phyloP scores from a whole-genome alignment of 2,329 filamentous ascomycete species.

The Aspergillus oerlinghausenensis region DNA sequence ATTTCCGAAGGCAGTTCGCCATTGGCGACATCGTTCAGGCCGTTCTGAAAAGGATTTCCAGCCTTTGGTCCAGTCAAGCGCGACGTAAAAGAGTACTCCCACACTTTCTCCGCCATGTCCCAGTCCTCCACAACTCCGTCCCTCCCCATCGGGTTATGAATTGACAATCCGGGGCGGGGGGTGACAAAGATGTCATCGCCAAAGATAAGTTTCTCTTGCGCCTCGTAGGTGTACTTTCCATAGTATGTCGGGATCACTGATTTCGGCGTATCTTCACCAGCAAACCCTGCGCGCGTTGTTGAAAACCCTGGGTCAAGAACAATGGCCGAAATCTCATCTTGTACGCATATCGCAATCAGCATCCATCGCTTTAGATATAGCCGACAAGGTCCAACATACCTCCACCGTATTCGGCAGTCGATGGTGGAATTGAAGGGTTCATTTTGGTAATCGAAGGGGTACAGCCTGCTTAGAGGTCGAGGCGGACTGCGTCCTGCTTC shows the following conservation, averaged over 20 bases:
- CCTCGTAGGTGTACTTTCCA: constrained; percentile 54
- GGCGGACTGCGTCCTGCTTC: neutral
- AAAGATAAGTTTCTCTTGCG: constrained; percentile 61
- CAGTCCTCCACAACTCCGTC: constrained; percentile 94
- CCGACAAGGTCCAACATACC: constrained; percentile 32
- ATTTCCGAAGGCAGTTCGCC: constrained; percentile 56
- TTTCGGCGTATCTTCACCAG: constrained; percentile 95
- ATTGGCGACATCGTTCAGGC: constrained; percentile 65
- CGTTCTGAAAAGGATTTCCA: constrained; percentile 68
- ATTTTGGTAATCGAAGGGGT: constrained; percentile 21
- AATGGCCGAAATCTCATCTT: constrained; percentile 95
- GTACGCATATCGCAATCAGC: constrained; percentile 10
- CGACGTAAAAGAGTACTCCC: constrained; percentile 89
- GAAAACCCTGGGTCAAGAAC: constrained; percentile 94
- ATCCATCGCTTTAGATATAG: constrained; percentile 6
- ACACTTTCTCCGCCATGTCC: constrained; percentile 83
- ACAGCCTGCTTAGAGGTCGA: neutral
- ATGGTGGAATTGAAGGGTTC: constrained; percentile 43
- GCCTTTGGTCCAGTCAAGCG: constrained; percentile 74
- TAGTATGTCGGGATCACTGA: constrained; percentile 89
- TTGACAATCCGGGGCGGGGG: constrained; percentile 69
- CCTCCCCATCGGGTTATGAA: constrained; percentile 85
- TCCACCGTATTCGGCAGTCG: constrained; percentile 46
- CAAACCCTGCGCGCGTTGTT: constrained; percentile 88
- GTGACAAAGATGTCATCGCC: constrained; percentile 87